Evolutionary conservation across 208 protist genomes (phyloP).

Genomic region (Acanthamoeba healyi): DNA sequence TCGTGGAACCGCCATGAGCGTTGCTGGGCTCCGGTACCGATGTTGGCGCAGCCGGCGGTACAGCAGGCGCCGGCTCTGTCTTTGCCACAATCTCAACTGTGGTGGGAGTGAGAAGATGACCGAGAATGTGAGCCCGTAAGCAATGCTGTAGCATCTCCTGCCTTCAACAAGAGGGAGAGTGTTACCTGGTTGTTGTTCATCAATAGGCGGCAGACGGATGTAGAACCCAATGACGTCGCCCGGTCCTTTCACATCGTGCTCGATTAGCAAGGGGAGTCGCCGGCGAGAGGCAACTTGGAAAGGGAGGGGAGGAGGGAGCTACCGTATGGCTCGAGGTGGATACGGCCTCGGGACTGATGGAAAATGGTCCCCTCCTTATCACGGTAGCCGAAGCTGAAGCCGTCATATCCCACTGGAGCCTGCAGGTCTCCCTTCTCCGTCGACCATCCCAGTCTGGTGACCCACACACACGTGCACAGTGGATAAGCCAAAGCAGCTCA

Average conservation of each 20-base stretch:
- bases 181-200: background rate
- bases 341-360: conserved; percentile 20
- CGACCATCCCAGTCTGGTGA: conserved; percentile 79
- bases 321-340: conserved; percentile 74
- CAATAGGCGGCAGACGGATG: conserved; percentile 76
- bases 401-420: conserved; percentile 82
- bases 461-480: background rate
- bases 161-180: background rate
- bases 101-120: too few relatives aligned
- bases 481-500: too few relatives aligned
- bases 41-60: background rate
- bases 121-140: too few relatives aligned
- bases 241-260: background rate
- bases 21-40: background rate
- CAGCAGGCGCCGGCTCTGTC: background rate
- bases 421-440: conserved; percentile 78
- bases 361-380: conserved; percentile 80
- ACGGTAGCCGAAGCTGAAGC: conserved; percentile 78
- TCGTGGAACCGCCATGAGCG: background rate
- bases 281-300: background rate
- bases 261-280: too few relatives aligned
- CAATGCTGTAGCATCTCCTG: background rate
- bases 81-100: background rate
- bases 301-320: background rate
- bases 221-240: conserved; percentile 80